These are phyloP conservation scores for Postia placenta DNA, from an alignment of 768 basidiomycete genomes.

Conservation along the genomic window DNA sequence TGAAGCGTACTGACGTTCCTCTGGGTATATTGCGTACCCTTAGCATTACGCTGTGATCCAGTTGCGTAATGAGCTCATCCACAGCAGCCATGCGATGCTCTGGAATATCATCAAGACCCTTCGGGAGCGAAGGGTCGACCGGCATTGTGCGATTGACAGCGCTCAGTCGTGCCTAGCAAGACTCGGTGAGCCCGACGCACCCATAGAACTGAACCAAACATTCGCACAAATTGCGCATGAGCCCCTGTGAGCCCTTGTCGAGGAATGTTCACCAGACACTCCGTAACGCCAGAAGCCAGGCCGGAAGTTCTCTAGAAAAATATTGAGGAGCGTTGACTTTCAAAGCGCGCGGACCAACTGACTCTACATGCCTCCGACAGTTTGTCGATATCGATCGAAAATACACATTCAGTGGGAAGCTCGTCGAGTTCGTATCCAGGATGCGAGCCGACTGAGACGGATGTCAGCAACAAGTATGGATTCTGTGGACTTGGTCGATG, in stretches of 20 bases:
- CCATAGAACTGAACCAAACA: no score
- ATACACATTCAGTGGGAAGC: constrained; percentile 51
- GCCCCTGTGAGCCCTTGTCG: constrained; percentile 15
- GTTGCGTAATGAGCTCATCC: constrained; percentile 43
- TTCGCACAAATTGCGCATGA: no score
- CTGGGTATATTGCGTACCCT: constrained; percentile 65
- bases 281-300: constrained; percentile 15
- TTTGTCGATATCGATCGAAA: constrained; percentile 40
- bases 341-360: no score
- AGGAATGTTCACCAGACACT: constrained; percentile 16
- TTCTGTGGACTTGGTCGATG: constrained; percentile 44
- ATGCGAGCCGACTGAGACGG: constrained; percentile 51
- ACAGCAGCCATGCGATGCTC: constrained; percentile 35
- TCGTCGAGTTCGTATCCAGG: constrained; percentile 52
- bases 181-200: no score
- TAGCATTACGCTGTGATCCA: constrained; percentile 64
- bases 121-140: constrained; percentile 29
- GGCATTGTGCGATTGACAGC: constrained; percentile 46
- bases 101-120: constrained; percentile 38
- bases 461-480: constrained; percentile 58
- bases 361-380: no score
- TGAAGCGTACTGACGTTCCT: constrained; percentile 26
- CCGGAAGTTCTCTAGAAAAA: neutral
- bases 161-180: constrained; percentile 35
- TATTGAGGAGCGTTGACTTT: no score